Conservation (phyloP, 2,329 filamentous ascomycete genomes). For the Chaetomiaceae sp. region DNA sequence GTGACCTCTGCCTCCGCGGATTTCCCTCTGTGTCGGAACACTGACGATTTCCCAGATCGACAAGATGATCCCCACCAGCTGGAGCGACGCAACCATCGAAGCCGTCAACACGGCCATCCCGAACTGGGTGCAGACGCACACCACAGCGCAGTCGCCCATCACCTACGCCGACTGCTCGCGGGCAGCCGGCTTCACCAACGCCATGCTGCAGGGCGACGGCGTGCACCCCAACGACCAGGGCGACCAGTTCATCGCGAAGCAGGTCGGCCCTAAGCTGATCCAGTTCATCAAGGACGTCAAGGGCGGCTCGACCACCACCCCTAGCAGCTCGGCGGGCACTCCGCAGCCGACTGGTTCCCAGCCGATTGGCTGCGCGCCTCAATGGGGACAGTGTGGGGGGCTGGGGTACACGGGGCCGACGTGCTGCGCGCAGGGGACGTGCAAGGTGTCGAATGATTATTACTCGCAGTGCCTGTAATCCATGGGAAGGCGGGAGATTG, state of each 20-base stretch:
- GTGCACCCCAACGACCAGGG: conserved; percentile 38
- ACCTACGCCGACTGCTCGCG: conserved; percentile 35
- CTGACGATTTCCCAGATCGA: conserved; percentile 30
- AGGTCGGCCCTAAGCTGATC: conserved; percentile 27
- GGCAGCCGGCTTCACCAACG: conserved; percentile 31
- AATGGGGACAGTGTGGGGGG: conserved; percentile 15
- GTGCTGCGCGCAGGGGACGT: conserved; percentile 16
- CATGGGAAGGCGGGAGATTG: too few relatives aligned
- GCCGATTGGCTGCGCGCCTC: conserved; percentile 3
- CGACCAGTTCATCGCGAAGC: conserved; percentile 33
- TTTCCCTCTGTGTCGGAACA: not conserved
- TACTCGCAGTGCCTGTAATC: conserved; percentile 16
- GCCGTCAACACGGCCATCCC: conserved; percentile 36
- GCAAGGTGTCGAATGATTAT: conserved; percentile 11
- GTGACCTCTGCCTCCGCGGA: too few relatives aligned
- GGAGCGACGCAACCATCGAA: conserved; percentile 29
- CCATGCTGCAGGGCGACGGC: conserved; percentile 34
- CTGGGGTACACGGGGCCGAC: conserved; percentile 12
- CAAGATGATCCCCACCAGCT: conserved; percentile 38
- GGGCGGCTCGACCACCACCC: not conserved
- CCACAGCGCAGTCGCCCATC: conserved; percentile 37
- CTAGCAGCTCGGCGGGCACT: not conserved
- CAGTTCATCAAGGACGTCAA: conserved; percentile 11
- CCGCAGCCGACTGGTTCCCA: conserved; percentile 3
- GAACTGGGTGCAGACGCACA: conserved; percentile 35